Evolutionary conservation across 2,329 filamentous ascomycete genomes (phyloP).

Genomic region (Hymenoscyphus fructigenus): DNA sequence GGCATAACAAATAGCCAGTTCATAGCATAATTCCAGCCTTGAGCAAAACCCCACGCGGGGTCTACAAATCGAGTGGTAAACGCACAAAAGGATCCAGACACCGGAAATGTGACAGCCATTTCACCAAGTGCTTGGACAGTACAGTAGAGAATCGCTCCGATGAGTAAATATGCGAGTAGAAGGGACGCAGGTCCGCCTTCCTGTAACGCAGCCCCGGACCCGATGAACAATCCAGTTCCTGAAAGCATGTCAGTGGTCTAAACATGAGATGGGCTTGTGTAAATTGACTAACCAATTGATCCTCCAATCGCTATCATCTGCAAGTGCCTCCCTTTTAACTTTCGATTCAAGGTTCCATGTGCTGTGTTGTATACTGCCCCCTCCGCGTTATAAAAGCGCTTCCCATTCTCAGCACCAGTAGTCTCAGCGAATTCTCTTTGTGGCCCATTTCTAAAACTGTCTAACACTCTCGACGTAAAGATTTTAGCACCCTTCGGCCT

Average conservation of each 20-base stretch:
- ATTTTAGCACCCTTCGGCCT: constrained; percentile 21
- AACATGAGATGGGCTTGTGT: background rate
- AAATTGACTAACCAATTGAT: constrained; percentile 64
- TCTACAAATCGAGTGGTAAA: constrained; percentile 95
- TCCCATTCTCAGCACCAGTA: constrained; percentile 29
- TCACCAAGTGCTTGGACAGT: constrained; percentile 91
- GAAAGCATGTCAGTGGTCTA: constrained; percentile 18
- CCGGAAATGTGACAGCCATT: constrained; percentile 85
- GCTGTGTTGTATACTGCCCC: constrained; percentile 62
- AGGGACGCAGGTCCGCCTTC: constrained; percentile 76
- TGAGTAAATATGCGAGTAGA: constrained; percentile 73
- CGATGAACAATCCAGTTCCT: constrained; percentile 85
- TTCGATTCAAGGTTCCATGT: constrained; percentile 70
- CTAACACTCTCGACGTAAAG: constrained; percentile 26
- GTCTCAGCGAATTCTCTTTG: constrained; percentile 22
- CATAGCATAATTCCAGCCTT: constrained; percentile 92
- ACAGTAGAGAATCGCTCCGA: constrained; percentile 85
- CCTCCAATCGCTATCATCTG: constrained; percentile 98
- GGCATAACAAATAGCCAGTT: constrained; percentile 85
- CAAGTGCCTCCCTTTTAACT: constrained; percentile 79
- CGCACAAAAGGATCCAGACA: constrained; percentile 92
- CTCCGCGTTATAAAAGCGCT: constrained; percentile 62
- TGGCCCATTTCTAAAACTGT: constrained; percentile 30
- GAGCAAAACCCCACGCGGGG: constrained; percentile 90
- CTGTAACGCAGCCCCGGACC: constrained; percentile 70